A percentile compares a stretch with the other conserved stretches of the same genome.
These are phyloP conservation scores for Phytophthora sansomeana DNA, from an alignment of 352 stramenopile species.

Conservation along the genomic window DNA sequence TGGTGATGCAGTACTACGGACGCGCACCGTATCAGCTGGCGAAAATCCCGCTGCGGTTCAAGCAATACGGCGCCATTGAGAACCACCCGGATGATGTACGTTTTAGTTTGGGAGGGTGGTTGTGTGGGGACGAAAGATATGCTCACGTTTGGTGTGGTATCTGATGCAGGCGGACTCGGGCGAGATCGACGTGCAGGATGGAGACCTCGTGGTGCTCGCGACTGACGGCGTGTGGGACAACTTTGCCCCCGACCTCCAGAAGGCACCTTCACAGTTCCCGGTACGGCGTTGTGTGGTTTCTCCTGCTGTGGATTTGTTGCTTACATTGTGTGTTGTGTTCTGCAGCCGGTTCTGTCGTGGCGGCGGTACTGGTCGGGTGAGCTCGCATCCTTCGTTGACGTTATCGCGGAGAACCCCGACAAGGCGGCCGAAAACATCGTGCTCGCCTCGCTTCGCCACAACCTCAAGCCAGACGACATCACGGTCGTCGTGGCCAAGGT, in stretches of 20 bases:
- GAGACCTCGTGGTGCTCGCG: slow-evolving; percentile 81
- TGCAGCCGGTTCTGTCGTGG: slow-evolving; percentile 70
- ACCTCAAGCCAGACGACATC: slow-evolving; percentile 87
- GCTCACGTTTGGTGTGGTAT: slow-evolving; percentile 2
- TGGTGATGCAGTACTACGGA: slow-evolving; percentile 61
- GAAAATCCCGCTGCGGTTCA: slow-evolving; percentile 79
- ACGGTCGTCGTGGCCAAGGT: slow-evolving; percentile 83
- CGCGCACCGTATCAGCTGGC: slow-evolving; percentile 80
- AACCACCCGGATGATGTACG: slow-evolving; percentile 77
- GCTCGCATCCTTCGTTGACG: slow-evolving; percentile 64
- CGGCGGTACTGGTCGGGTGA: slow-evolving; percentile 67
- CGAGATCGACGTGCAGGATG: slow-evolving; percentile 73
- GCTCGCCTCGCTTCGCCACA: slow-evolving; percentile 74
- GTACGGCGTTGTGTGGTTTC: slow-evolving; percentile 37
- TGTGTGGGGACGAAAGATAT: neutral
- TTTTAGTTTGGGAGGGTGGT: neutral
- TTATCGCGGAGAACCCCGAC: slow-evolving; percentile 53
- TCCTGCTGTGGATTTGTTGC: neutral
- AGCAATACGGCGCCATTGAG: slow-evolving; percentile 81
- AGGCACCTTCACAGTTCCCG: slow-evolving; percentile 58
- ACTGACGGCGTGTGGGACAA: slow-evolving; percentile 89
- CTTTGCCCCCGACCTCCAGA: slow-evolving; percentile 65
- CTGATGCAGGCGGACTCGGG: slow-evolving; percentile 67
- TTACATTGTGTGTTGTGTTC: slow-evolving; percentile 13
- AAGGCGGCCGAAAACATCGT: slow-evolving; percentile 74